phyloP scores from a whole-genome alignment of 108 stramenopile genomes.

The Discostella pseudostelligera region DNA sequence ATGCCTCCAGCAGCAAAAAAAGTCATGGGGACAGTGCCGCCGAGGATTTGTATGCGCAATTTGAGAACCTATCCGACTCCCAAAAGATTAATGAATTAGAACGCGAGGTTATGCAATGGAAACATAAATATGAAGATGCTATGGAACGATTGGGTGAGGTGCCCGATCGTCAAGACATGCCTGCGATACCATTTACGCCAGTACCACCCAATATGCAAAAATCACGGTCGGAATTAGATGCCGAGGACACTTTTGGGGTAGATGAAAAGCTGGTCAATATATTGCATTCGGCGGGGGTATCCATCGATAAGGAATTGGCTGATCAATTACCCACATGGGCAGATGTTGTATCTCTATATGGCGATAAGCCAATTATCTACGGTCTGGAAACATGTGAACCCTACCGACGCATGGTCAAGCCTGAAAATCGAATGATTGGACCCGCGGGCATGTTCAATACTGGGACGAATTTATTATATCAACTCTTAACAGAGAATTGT shows the following conservation, averaged over 20 bases:
- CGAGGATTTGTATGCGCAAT: neutral
- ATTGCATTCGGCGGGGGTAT: slow-evolving; percentile 47
- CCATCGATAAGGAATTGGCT: slow-evolving; percentile 51
- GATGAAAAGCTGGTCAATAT: slow-evolving; percentile 54
- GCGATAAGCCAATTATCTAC: slow-evolving; percentile 49
- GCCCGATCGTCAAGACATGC: neutral
- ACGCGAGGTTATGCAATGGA: slow-evolving; percentile 19
- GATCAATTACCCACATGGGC: slow-evolving; percentile 62
- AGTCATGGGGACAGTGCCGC: neutral
- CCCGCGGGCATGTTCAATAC: slow-evolving; percentile 77
- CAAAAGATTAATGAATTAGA: slow-evolving; percentile 26
- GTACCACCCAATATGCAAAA: slow-evolving; percentile 12
- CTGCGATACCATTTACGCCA: slow-evolving; percentile 9
- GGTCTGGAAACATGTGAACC: slow-evolving; percentile 60
- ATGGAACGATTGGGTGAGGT: slow-evolving; percentile 5
- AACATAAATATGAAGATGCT: slow-evolving; percentile 29
- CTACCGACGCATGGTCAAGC: slow-evolving; percentile 46
- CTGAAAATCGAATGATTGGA: slow-evolving; percentile 28
- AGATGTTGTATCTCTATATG: slow-evolving; percentile 56
- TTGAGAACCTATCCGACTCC: slow-evolving; percentile 8
- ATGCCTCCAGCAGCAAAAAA: too few relatives aligned
- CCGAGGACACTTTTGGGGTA: slow-evolving; percentile 29
- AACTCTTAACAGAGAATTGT: slow-evolving; percentile 65
- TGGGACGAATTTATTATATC: slow-evolving; percentile 76
- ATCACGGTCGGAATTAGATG: slow-evolving; percentile 4